phyloP scores from a whole-genome alignment of 805 yeast species.

The Kockiozyma suomiensis region DNA sequence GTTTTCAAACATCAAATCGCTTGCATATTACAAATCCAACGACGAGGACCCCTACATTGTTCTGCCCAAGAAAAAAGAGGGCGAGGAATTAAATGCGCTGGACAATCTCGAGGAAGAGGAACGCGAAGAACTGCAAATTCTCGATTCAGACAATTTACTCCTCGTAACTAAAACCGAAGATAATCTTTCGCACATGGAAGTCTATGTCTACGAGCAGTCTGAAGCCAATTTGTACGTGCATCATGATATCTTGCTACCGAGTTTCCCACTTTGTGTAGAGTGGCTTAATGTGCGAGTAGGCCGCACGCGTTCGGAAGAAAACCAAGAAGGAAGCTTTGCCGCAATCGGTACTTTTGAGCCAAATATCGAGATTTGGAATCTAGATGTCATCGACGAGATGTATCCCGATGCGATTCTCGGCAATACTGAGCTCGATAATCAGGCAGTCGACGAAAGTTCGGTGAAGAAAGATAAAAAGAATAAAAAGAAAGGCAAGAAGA shows the following conservation, averaged over 20 bases:
- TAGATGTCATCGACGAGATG: slow-evolving; percentile 88
- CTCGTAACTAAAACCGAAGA: slow-evolving; percentile 95
- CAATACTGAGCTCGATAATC: slow-evolving; percentile 50
- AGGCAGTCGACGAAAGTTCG: slow-evolving; percentile 40
- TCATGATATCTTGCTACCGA: slow-evolving; percentile 95
- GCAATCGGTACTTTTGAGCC: slow-evolving; percentile 98
- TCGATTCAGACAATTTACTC: slow-evolving; percentile 86
- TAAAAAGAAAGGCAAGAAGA: slow-evolving; percentile 48
- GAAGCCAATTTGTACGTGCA: slow-evolving; percentile 84
- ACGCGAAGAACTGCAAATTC: slow-evolving; percentile 78
- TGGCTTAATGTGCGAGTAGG: slow-evolving; percentile 82
- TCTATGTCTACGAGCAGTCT: slow-evolving; percentile 92
- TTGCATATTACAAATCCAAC: slow-evolving; percentile 47
- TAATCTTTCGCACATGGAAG: slow-evolving; percentile 87
- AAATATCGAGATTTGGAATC: slow-evolving; percentile 94
- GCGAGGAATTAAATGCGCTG: slow-evolving; percentile 50
- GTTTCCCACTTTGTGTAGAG: slow-evolving; percentile 95
- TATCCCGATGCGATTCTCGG: slow-evolving; percentile 94
- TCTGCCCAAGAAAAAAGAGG: slow-evolving; percentile 55
- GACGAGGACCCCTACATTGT: slow-evolving; percentile 63
- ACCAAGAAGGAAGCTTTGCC: slow-evolving; percentile 80
- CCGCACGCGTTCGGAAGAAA: slow-evolving; percentile 42
- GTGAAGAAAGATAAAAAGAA: slow-evolving; percentile 37
- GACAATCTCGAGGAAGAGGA: slow-evolving; percentile 59
- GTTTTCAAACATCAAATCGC: slow-evolving; percentile 48